phyloP scores from a whole-genome alignment of 1,284 basidiomycete species.

The Sporisorium scitamineum region DNA sequence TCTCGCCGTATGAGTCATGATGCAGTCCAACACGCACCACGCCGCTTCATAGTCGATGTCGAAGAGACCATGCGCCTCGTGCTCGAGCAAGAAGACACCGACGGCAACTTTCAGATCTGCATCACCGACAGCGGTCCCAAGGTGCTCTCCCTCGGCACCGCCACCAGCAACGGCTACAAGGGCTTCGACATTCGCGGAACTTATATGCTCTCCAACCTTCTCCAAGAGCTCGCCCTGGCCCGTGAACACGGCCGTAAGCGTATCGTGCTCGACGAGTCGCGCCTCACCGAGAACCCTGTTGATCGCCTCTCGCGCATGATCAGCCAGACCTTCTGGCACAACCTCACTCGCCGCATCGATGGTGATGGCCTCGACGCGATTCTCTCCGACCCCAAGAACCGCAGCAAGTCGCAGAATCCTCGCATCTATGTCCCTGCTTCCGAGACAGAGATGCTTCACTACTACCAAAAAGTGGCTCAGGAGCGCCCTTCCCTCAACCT shows the following conservation, averaged over 20 bases:
- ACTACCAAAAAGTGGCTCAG: conserved; percentile 77
- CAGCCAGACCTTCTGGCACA: conserved; percentile 97
- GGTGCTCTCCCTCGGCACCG: conserved; percentile 93
- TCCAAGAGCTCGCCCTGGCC: conserved; percentile 98
- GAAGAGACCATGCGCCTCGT: conserved; percentile 97
- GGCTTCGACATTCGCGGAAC: conserved; percentile 78
- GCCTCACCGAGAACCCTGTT: conserved; percentile 95
- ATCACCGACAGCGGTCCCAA: conserved; percentile 97
- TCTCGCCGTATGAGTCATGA: conserved; percentile 67
- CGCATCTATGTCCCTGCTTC: conserved; percentile 93
- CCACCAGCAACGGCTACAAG: conserved; percentile 94
- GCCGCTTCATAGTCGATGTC: conserved; percentile 90
- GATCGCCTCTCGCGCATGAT: conserved; percentile 98
- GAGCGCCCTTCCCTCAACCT: conserved; percentile 80
- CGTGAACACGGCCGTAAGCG: conserved; percentile 93
- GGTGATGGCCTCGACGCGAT: conserved; percentile 96
- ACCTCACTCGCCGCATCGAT: conserved; percentile 94
- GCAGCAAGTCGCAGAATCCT: conserved; percentile 71
- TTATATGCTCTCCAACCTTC: conserved; percentile 96
- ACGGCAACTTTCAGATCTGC: conserved; percentile 94
- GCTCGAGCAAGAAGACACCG: conserved; percentile 97
- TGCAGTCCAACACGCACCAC: conserved; percentile 71
- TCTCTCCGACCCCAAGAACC: conserved; percentile 91
- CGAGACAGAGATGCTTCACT: conserved; percentile 91
- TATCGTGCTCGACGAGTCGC: conserved; percentile 96